Base-by-base conservation (phyloP, 2,329 filamentous ascomycete genomes). In the Fusarium illudens region DNA sequence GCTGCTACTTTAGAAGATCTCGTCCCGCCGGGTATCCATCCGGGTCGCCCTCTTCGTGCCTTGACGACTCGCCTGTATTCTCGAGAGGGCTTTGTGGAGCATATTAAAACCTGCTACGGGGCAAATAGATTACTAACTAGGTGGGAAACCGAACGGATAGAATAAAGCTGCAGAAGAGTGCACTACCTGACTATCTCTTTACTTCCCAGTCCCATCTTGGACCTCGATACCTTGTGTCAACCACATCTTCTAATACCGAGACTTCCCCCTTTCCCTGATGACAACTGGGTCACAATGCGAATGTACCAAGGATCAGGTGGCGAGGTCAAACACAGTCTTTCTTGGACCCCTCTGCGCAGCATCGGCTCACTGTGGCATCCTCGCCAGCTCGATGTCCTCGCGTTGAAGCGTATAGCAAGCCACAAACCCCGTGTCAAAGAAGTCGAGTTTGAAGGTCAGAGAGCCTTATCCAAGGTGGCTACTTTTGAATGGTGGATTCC, bases 361-460 rank as follows among this genome's bases (percentile, higher is more conserved):
- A 25, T 63, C n/a, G 25, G 53, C 25, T 54, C 37, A 3, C 19
- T n/a, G 15, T 64, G 62, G 57, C 62, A 60, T 37, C 58, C 57
- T 19, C 36, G 36, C 4, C 36, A 50, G 7, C n/a, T 64, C 30
- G 48, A 64, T n/a, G 17, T 64, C 17, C 52, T 60, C 19, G 57
- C 58, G 13, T 20, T 64, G 6, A 64, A 48, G 13, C 36, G 36
- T 4, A 32, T 54, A 10, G 9, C 27, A 3, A 22, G 25, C 12
- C 39, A 58, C 42, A 62, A 63, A 12, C 4, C 19, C 11, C 48
- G 60, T 13, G 49, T 59, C 15, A 6, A 46, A 13, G 60, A 63
- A n/a, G 54, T 58, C 32, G 46, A 63, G 12, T 63, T 49, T 17
- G 49, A 63, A 17, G 60, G 32, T 13, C 36, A 42, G 10, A 55